Conservation (phyloP, 2,329 filamentous ascomycete genomes). For the Pezicula rhizophila region DNA sequence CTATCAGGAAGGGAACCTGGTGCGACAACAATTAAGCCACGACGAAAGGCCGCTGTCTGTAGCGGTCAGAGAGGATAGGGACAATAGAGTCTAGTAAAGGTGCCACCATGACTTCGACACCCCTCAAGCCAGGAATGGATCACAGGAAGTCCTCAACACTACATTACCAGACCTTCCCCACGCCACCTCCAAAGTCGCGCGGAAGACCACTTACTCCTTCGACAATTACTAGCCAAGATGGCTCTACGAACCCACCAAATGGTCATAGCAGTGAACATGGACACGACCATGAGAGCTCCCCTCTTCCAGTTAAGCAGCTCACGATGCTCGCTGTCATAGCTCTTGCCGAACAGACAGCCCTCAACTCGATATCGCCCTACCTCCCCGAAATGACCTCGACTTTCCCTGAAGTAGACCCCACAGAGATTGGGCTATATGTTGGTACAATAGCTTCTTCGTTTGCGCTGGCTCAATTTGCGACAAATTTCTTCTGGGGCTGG, state of each 20-base stretch:
- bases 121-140: conserved; percentile 13
- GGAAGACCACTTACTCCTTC: conserved; percentile 33
- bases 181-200: conserved; percentile 62
- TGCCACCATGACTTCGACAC: neutral
- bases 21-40: no score
- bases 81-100: no score
- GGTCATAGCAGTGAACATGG: conserved; percentile 30
- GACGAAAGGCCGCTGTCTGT: no score
- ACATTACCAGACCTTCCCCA: conserved; percentile 79
- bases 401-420: conserved; percentile 71
- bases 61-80: no score
- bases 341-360: conserved; percentile 87
- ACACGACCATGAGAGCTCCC: conserved; percentile 40
- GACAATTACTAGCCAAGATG: conserved; percentile 26
- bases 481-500: conserved; percentile 89
- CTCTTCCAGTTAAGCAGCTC: conserved; percentile 78
- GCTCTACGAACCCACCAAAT: conserved; percentile 23
- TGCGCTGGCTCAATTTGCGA: conserved; percentile 84
- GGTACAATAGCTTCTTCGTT: conserved; percentile 87
- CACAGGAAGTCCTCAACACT: conserved; percentile 36
- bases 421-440: conserved; percentile 77
- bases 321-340: conserved; percentile 81
- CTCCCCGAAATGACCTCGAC: conserved; percentile 84
- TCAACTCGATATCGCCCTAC: conserved; percentile 95
- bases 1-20: no score